These are phyloP conservation scores for Claviceps humidiphila DNA, from an alignment of 2,329 filamentous ascomycete species.

Conservation along the genomic window DNA sequence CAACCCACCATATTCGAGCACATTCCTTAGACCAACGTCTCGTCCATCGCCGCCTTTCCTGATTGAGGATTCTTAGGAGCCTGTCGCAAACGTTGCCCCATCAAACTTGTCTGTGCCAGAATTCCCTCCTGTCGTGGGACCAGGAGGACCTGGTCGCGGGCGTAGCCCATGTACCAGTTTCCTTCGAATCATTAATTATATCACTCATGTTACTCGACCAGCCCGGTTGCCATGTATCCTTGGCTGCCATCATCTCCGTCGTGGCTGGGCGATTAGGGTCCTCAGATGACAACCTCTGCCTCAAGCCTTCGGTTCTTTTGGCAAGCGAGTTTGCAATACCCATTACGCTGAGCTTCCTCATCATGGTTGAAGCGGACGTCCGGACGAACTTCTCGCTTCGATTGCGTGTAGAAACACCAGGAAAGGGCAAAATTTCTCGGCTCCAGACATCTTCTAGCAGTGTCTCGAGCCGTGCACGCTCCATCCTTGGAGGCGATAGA, in stretches of 20 bases:
- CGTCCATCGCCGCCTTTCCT: neutral
- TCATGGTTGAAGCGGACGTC: slow-evolving; percentile 71
- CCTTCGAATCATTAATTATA: neutral
- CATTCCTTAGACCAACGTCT: neutral
- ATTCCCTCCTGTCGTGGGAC: neutral
- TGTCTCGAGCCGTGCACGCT: slow-evolving; percentile 65
- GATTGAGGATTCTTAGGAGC: slow-evolving; percentile 5
- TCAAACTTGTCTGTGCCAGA: neutral
- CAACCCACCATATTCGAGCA: neutral
- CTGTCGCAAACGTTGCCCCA: neutral
- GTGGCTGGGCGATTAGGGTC: neutral
- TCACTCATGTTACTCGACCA: neutral
- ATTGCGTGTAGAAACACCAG: slow-evolving; percentile 58
- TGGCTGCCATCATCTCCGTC: neutral
- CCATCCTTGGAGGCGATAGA: slow-evolving; percentile 59
- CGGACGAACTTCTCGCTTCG: slow-evolving; percentile 60
- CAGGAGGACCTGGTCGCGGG: slow-evolving; percentile 1
- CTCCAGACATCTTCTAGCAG: slow-evolving; percentile 73
- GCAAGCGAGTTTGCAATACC: slow-evolving; percentile 67
- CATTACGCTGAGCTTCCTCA: slow-evolving; percentile 74
- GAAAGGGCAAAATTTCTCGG: slow-evolving; percentile 64
- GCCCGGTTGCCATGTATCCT: neutral
- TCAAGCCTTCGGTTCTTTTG: slow-evolving; percentile 50
- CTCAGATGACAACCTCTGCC: slow-evolving; percentile 10
- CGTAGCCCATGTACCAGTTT: neutral